Percentiles rank a stretch among this genome's conserved stretches.
Evolutionary conservation across 805 yeast species (phyloP).

Genomic region (Metschnikowia koreensis): DNA sequence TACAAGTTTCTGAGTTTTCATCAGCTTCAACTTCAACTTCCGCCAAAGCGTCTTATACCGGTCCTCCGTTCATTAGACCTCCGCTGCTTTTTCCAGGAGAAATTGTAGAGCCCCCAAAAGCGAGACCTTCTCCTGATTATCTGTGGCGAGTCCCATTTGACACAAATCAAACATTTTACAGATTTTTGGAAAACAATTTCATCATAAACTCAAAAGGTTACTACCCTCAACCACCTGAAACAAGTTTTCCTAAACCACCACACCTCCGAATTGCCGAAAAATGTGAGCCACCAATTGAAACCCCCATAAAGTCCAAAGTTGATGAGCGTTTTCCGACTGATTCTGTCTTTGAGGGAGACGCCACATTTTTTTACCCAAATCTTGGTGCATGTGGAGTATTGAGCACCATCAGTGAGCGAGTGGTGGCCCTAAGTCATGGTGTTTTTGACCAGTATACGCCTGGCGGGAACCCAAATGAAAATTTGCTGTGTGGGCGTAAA

Average conservation of each 20-base stretch:
- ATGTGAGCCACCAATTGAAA: neutral
- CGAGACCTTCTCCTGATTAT: neutral
- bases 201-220: no score
- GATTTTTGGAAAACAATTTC: no score
- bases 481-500: constrained; percentile 52
- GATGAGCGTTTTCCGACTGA: neutral
- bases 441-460: constrained; percentile 36
- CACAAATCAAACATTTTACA: neutral
- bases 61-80: neutral
- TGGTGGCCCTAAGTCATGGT: constrained; percentile 50
- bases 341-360: constrained; percentile 37
- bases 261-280: no score
- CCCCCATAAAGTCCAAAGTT: neutral
- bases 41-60: neutral
- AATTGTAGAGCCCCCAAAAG: neutral
- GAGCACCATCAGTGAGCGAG: constrained; percentile 43
- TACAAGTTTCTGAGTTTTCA: neutral
- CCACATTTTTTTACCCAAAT: constrained; percentile 48
- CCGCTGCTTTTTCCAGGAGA: neutral
- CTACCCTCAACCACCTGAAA: no score
- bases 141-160: neutral
- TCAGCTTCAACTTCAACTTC: neutral
- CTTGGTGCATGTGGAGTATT: constrained; percentile 56
- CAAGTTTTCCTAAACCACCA: no score
- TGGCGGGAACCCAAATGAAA: constrained; percentile 39